phyloP scores from a whole-genome alignment of 1,284 basidiomycete genomes.

The Cryptococcus sp. region DNA sequence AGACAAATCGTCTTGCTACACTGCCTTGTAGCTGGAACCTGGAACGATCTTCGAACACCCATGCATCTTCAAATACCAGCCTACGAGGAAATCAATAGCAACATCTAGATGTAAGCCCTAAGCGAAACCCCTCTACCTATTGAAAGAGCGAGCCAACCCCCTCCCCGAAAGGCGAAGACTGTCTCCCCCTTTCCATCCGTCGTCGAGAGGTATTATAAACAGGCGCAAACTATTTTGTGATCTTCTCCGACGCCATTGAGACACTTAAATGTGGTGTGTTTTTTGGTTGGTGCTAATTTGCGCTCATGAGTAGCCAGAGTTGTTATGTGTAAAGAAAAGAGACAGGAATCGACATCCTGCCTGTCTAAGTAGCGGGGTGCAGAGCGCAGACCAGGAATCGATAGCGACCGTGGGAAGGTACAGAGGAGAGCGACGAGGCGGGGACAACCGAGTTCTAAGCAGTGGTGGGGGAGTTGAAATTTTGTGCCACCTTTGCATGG shows the following conservation, averaged over 20 bases:
- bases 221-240: conserved; percentile 14
- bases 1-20: no score
- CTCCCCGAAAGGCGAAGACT: no score
- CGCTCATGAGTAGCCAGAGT: conserved; percentile 23
- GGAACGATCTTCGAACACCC: no score
- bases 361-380: neutral
- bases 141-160: neutral
- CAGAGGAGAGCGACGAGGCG: no score
- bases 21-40: no score
- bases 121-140: conserved; percentile 36
- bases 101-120: conserved; percentile 44
- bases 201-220: conserved; percentile 34
- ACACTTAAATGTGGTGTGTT: conserved; percentile 11
- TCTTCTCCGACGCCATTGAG: conserved; percentile 39
- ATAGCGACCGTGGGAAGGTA: neutral
- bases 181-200: neutral
- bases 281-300: neutral
- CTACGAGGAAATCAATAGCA: no score
- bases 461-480: neutral
- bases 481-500: neutral
- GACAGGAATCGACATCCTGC: neutral
- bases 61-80: no score
- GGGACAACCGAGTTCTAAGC: neutral
- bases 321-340: conserved; percentile 18
- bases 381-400: no score